phyloP scores from a whole-genome alignment of 768 basidiomycete species.

The Amanita fuliginea region DNA sequence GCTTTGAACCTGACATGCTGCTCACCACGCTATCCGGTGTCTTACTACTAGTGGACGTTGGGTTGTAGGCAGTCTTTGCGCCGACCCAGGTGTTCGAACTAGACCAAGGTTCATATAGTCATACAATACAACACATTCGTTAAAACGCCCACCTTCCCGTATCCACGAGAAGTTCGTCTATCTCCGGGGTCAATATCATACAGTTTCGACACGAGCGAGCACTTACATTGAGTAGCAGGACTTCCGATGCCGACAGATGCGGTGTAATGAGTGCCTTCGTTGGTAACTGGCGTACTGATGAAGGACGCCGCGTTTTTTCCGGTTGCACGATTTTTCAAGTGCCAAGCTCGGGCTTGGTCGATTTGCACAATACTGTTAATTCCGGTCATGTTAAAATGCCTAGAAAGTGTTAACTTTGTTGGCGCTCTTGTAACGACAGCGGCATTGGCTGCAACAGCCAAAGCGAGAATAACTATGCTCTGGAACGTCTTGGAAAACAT shows the following conservation, averaged over 20 bases:
- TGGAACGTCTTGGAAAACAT: slow-evolving; percentile 31
- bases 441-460: slow-evolving; percentile 35
- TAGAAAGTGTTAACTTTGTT: slow-evolving; percentile 42
- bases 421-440: slow-evolving; percentile 26
- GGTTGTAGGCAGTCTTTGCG: slow-evolving; percentile 30
- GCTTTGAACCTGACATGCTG: background rate
- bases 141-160: slow-evolving; percentile 34
- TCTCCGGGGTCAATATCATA: background rate
- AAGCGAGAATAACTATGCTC: slow-evolving; percentile 35
- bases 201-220: background rate
- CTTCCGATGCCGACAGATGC: slow-evolving; percentile 41
- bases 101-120: slow-evolving; percentile 12
- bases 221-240: slow-evolving; percentile 41
- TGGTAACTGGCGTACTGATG: slow-evolving; percentile 24
- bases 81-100: slow-evolving; percentile 70
- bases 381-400: slow-evolving; percentile 40
- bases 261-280: slow-evolving; percentile 30
- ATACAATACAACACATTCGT: too few species aligned
- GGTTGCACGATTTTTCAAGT: slow-evolving; percentile 27
- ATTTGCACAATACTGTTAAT: slow-evolving; percentile 34
- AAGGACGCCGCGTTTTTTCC: slow-evolving; percentile 8
- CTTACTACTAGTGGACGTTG: slow-evolving; percentile 36
- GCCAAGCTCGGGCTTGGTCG: slow-evolving; percentile 39
- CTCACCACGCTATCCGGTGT: slow-evolving; percentile 40
- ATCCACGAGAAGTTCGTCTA: slow-evolving; percentile 48